Conservation (phyloP, 768 basidiomycete species). For the Basidioascus undulatus region DNA sequence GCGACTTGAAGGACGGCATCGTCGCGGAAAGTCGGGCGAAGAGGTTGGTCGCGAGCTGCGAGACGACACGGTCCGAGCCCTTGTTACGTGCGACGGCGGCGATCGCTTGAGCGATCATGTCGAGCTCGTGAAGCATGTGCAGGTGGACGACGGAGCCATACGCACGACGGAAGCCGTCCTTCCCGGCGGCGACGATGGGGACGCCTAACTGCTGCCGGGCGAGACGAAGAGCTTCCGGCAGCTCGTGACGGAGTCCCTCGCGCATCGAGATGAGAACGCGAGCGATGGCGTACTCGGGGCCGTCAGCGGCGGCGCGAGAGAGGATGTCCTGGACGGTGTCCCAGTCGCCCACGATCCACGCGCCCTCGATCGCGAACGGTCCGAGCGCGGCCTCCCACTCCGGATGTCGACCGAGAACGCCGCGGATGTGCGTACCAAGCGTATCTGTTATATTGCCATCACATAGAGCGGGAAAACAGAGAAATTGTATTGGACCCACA, state of each 20-base stretch:
- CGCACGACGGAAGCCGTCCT: constrained; percentile 54
- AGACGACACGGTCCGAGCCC: constrained; percentile 14
- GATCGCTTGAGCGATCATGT: constrained; percentile 21
- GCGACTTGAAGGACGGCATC: constrained; percentile 62
- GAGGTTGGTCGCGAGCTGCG: constrained; percentile 30
- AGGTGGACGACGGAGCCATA: constrained; percentile 70
- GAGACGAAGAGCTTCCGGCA: constrained; percentile 29
- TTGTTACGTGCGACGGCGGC: constrained; percentile 1
- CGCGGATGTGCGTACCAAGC: constrained; percentile 74
- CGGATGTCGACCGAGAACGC: constrained; percentile 56
- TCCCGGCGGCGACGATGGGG: constrained; percentile 57
- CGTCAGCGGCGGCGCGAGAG: constrained; percentile 13
- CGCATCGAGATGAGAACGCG: constrained; percentile 59
- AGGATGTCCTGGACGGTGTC: constrained; percentile 44
- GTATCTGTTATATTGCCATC: constrained; percentile 42
- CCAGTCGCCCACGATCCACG: constrained; percentile 94
- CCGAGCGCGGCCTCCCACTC: constrained; percentile 55
- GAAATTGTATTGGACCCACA: neutral
- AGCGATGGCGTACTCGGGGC: constrained; percentile 47
- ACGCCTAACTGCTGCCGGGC: constrained; percentile 53
- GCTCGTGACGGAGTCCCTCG: constrained; percentile 24
- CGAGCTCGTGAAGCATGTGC: constrained; percentile 66
- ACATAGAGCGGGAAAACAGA: neutral
- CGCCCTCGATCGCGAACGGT: constrained; percentile 73
- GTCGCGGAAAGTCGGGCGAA: constrained; percentile 45